phyloP scores from a whole-genome alignment of 495 filamentous ascomycete genomes.

The Lepraria neglecta region DNA sequence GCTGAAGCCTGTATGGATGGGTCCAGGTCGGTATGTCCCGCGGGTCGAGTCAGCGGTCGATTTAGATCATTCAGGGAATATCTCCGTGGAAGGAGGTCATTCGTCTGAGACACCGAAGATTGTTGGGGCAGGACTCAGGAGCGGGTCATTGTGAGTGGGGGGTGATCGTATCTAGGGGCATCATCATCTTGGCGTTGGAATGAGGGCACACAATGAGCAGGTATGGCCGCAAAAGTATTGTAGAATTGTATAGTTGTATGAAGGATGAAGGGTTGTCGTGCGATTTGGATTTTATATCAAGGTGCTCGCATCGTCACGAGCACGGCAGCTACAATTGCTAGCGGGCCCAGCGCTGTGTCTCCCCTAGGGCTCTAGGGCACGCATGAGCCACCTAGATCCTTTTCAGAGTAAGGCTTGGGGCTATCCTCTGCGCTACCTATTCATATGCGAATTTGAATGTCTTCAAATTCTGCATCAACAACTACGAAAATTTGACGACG shows the following conservation, averaged over 20 bases:
- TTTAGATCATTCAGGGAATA: conserved; percentile 7
- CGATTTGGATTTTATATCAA: conserved; percentile 17
- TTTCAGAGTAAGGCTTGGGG: conserved; percentile 10
- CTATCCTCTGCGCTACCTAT: conserved; percentile 9
- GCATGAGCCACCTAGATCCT: conserved; percentile 13
- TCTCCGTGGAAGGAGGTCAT: conserved; percentile 7
- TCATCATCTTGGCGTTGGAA: background rate
- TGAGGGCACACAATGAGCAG: background rate
- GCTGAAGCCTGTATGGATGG: conserved; percentile 6
- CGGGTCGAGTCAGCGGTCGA: background rate
- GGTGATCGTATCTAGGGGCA: background rate
- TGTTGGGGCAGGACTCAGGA: conserved; percentile 3
- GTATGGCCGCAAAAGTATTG: background rate
- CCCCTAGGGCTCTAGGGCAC: conserved; percentile 17
- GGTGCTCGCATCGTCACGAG: conserved; percentile 13
- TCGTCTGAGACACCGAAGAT: conserved; percentile 2
- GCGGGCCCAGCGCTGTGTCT: conserved; percentile 17
- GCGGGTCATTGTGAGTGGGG: background rate
- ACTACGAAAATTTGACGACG: background rate
- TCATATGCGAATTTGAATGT: background rate
- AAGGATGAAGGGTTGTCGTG: conserved; percentile 13
- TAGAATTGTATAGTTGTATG: background rate
- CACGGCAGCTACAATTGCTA: conserved; percentile 21
- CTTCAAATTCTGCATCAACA: background rate
- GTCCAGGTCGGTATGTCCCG: background rate